Evolutionary conservation across 805 yeast genomes (phyloP), one percentile per base, ranked within the genome.

Genomic region (Blastobotrys muscicola): DNA sequence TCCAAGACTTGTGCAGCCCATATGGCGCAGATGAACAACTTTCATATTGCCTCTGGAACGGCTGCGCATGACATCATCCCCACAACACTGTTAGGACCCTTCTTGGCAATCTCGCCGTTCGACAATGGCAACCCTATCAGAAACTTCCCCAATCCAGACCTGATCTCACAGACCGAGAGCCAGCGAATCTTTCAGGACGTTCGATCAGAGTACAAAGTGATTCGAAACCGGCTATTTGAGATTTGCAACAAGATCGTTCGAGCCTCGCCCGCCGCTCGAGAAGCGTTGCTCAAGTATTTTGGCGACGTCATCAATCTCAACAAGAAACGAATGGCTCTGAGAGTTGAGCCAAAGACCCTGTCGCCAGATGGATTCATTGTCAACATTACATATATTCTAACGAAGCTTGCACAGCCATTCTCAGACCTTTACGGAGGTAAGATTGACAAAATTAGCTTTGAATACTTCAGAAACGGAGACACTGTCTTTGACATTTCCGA

Each of bases 351-450:
- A 9, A 67, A 69, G 11, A 73, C 76, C 45, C 66, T 84, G 41
- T 79, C 94, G 1, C 70, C 85, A 6, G 86, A 90, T 65, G 86
- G 86, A 1, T 73, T 92, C 48, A 82, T 87, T 83, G 68, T 80
- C 42, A 90, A 90, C 62, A 70, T 86, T 12, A 69, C 87, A 0
- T 58, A 77, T 47, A 67, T 89, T 1, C 64, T 87, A 47, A 71
- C 82, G 46, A 76, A 74, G 54, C 72, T 92, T 46, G 80, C 94
- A 31, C 76, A 79, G 57, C 98, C 98, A 29, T 90, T 92, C 56
- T 69, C 85, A 47, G 90, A 82, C 45, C 71, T 78, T 0, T 64
- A 73, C 2, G 82, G 70, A 48, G 58, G 72, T 33, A 86, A 85
- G 58, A 67, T 90, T 42, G 85, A 80, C 59, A 84, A 82, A 56